Evolutionary conservation across 106 monocot genomes (phyloP).

Genomic region (Dioscorea zingiberensis): DNA sequence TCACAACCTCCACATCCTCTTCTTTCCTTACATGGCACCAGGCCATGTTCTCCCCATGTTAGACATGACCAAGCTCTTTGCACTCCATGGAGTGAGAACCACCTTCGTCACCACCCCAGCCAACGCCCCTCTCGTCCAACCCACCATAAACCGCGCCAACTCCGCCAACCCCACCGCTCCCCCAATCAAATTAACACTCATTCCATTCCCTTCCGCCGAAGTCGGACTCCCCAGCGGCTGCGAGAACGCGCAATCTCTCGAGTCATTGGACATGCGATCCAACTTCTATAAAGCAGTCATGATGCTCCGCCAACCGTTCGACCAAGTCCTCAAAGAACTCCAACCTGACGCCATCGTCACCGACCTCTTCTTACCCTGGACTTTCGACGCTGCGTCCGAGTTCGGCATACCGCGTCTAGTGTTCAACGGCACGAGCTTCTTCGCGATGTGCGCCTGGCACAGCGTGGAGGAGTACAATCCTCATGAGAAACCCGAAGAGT

Average conservation of each 20-base stretch:
- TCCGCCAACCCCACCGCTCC: not conserved
- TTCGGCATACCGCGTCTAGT: not conserved
- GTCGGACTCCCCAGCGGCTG: not conserved
- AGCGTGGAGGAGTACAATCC: not conserved
- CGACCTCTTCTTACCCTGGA: slow-evolving; percentile 1
- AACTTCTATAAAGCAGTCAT: not conserved
- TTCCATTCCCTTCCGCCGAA: not conserved
- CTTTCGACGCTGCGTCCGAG: not conserved
- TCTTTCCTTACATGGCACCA: not conserved
- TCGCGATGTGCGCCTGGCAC: not conserved
- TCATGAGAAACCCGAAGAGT: not conserved
- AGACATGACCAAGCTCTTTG: not conserved
- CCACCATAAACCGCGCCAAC: not conserved
- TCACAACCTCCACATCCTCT: not conserved
- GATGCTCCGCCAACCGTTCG: not conserved
- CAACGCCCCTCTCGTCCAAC: not conserved
- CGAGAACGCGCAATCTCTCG: not conserved
- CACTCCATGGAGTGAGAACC: not conserved
- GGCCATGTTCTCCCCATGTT: not conserved
- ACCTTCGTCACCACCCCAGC: slow-evolving; percentile 1
- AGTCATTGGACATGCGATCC: not conserved
- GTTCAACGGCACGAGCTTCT: slow-evolving; percentile 9
- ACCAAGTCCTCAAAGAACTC: not conserved
- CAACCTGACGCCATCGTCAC: not conserved
- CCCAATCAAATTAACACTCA: not conserved